These are phyloP conservation scores for Plasmodium gonderi DNA, from an alignment of 169 alveolate species.

Conservation along the genomic window DNA sequence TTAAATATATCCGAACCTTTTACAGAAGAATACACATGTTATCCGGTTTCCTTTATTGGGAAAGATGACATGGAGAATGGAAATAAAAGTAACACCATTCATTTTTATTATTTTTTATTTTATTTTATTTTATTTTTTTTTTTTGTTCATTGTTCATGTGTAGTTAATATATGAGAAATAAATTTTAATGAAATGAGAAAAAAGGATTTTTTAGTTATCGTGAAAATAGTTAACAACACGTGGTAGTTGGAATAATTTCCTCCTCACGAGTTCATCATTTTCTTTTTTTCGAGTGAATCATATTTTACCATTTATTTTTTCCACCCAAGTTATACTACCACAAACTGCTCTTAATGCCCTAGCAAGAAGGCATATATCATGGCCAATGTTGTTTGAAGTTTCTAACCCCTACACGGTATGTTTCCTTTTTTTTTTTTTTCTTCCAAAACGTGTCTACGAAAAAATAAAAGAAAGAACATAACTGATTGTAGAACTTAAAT, in stretches of 20 bases:
- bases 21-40: slow-evolving; percentile 84
- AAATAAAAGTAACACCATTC: slow-evolving; percentile 83
- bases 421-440: not conserved
- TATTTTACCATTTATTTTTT: not conserved
- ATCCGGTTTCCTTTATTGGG: slow-evolving; percentile 89
- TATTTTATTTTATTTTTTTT: no score
- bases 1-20: slow-evolving; percentile 75
- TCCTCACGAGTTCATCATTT: not conserved
- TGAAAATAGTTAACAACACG: not conserved
- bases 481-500: not conserved
- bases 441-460: not conserved
- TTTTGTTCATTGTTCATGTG: no score
- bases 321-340: slow-evolving; percentile 81
- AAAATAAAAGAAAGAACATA: not conserved
- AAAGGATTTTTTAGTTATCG: no score
- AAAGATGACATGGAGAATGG: slow-evolving; percentile 89
- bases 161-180: not conserved
- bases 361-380: slow-evolving; percentile 89
- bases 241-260: not conserved
- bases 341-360: slow-evolving; percentile 88
- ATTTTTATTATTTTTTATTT: no score
- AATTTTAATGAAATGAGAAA: no score
- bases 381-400: slow-evolving; percentile 91
- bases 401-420: slow-evolving; percentile 80
- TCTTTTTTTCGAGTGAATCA: not conserved